Base-by-base conservation (phyloP, 192 early-diverging fungal genomes). In the Entomortierella lignicola region DNA sequence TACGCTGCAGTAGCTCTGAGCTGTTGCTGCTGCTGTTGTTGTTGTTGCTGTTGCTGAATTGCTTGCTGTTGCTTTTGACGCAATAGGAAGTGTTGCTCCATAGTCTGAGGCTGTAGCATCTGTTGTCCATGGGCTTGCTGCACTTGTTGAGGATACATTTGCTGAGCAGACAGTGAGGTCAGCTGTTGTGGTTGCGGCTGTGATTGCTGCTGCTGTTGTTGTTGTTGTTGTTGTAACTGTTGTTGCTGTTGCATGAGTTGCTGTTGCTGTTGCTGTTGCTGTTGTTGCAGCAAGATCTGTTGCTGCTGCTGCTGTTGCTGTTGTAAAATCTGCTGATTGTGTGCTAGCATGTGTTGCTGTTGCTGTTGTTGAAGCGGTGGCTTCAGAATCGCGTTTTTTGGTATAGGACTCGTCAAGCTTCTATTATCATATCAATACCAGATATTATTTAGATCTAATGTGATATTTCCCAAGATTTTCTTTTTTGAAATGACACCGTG, bases 281-380 rank as follows among this genome's bases (percentile, higher is more conserved):
- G 62, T 10, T 30, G 42, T 34, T 59, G 63, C 23, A 42, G 63
- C 39, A 25, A 21, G 43, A 56, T 59, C 42, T 66, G 72, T 41
- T 69, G 73, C 29, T 69, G 74, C n/a, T 54, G 48, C 34, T 62
- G 48, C 44, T 63, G 71, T 27, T 66, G 63, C 8, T 74, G 71
- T 26, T 65, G 63, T 31, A 37, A 37, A 10, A 37, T 37, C 10
- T n/a, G n/a, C n/a, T n/a, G n/a, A n/a, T n/a, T n/a, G n/a, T n/a
- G n/a, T n/a, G n/a, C n/a, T n/a, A n/a, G n/a, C n/a, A n/a, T n/a
- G n/a, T 60, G 62, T 8, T 63, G 56, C 29, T 72, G 66, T 27
- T 77, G 66, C n/a, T 65, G 62, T 41, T 79, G 59, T 44, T 59
- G 50, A 2, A 65, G 8, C 12, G 69, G 8, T 12, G 18, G 23